A percentile compares a stretch with the other conserved stretches of the same genome.
Conservation (phyloP, 2,329 filamentous ascomycete species). For the Arthroderma uncinatum region DNA sequence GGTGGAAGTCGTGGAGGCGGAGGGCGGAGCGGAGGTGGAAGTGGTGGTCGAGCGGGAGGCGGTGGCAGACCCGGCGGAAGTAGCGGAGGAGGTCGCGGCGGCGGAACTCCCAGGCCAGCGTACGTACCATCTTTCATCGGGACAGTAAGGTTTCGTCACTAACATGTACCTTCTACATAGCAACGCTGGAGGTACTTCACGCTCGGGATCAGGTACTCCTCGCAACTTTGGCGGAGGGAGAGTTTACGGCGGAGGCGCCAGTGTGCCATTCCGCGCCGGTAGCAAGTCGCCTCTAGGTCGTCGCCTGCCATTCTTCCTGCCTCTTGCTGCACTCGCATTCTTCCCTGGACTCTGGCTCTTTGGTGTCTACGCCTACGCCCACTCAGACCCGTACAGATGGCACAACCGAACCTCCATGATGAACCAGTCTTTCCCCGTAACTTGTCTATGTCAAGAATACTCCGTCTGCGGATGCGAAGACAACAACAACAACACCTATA, state of each 20-base stretch:
- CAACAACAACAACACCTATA: slow-evolving; percentile 34
- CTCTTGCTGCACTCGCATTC: slow-evolving; percentile 35
- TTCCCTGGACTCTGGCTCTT: slow-evolving; percentile 47
- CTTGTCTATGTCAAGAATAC: slow-evolving; percentile 47
- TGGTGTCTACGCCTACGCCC: slow-evolving; percentile 46
- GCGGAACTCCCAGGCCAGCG: slow-evolving; percentile 5
- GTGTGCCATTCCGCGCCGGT: slow-evolving; percentile 41
- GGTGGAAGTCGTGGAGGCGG: slow-evolving; percentile 23
- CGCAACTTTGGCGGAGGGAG: slow-evolving; percentile 40
- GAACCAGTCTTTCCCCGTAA: slow-evolving; percentile 43
- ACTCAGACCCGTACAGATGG: slow-evolving; percentile 38
- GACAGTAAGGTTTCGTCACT: neutral
- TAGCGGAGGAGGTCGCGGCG: slow-evolving; percentile 12
- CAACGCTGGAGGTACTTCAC: slow-evolving; percentile 14
- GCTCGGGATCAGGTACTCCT: slow-evolving; percentile 16
- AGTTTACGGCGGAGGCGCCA: slow-evolving; percentile 47
- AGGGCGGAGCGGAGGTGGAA: slow-evolving; percentile 15
- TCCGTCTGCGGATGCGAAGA: slow-evolving; percentile 48
- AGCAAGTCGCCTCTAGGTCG: slow-evolving; percentile 38
- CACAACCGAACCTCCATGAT: slow-evolving; percentile 35
- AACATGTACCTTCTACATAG: slow-evolving; percentile 7
- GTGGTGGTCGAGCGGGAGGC: slow-evolving; percentile 16
- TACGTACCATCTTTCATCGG: neutral
- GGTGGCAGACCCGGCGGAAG: slow-evolving; percentile 17
- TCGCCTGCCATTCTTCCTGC: slow-evolving; percentile 39